Base-by-base conservation (phyloP, 1,284 basidiomycete genomes). In the Mycosarcoma mackinlayi region DNA sequence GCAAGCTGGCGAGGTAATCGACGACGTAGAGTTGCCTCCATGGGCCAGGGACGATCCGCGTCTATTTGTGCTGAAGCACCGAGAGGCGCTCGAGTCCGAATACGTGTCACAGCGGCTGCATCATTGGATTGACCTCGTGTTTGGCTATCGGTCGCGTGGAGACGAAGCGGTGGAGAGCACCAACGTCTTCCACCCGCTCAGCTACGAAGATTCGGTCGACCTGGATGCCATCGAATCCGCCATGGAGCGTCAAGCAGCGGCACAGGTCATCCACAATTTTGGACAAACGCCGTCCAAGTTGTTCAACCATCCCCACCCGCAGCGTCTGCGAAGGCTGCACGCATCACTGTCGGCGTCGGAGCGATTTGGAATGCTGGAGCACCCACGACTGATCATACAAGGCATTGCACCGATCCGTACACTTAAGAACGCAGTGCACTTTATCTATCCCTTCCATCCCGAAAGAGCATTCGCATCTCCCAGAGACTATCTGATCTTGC, bases 201-300 rank as follows among this genome's bases (percentile, higher is more conserved):
- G 93, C 30, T 98, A 98, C 79, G 93, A 95, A 74, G 93, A 68
- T 41, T 64, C 47, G 9, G 66, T 79, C n/a, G 73, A 79, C 39
- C 54, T 81, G 2, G 76, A 93, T 3, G 89, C 91, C 0, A 92
- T 97, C 30, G 88, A 88, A 23, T 91, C 95, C 76, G 89, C 92
- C 42, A 85, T 92, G 21, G 92, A 98, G 84, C 88, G 92, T 35
- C 92, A 94, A 75, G 93, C 94, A 0, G 92, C 92, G 2, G 91
- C 94, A 8, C 92, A 93, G 4, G 95, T 94, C 69, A 96, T 98
- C 42, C 94, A 97, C 83, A 96, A 95, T 72, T 95, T 92, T 40
- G 59, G 65, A 7, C 59, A 76, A 33, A 66, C 76, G 25, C 64
- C 58, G 8, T 47, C 56, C 19, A 55, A 92, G 79, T 87, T 97